Evolutionary conservation across 1,139 yeast species (phyloP), one percentile per base, ranked within the genome.

Genomic region (Debaryomyces sp.): DNA sequence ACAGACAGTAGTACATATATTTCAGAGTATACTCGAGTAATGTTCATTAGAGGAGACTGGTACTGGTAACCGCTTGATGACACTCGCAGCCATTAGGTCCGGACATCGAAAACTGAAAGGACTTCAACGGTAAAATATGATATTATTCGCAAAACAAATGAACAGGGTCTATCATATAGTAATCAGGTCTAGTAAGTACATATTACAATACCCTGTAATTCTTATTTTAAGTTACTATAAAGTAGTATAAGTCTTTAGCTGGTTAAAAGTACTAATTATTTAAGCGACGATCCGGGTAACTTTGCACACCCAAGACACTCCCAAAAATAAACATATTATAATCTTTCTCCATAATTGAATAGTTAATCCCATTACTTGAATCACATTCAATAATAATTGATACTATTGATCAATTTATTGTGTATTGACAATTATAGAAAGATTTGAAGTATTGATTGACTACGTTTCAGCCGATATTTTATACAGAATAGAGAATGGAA

Each of bases 401-500:
- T 30, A 30, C 18, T 29, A 30, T 29, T 40, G 35, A 40, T 30
- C 36, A 29, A 40, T 30, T 40, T 27, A 15, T 23, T 23, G 30
- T 37, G 30, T 23, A 23, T 24, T 27, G 21, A 21, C n/a, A 5
- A 40, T 21, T 38, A 18, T 23, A 30, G 35, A 22, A 17, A 13
- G n/a, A 40, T 18, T 12, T 32, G 13, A 26, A 30, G 10, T 17
- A 15, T 40, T 40, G 43, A 27, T 30, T 30, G 36, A 40, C 13
- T 12, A 26, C 23, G 33, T 33, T 42, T 24, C 33, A 12, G 17
- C 8, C 30, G 30, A 13, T 33, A 34, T 34, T 34, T 17, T 23
- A 34, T 24, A 33, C 33, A 41, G 34, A 42, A 27, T 40, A 35
- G 15, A 52, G 27, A 13, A 72, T 72, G 77, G 77, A 71, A 43